Evolutionary conservation across 1,284 basidiomycete species (phyloP).

Genomic region (Marasmius tenuissimus): DNA sequence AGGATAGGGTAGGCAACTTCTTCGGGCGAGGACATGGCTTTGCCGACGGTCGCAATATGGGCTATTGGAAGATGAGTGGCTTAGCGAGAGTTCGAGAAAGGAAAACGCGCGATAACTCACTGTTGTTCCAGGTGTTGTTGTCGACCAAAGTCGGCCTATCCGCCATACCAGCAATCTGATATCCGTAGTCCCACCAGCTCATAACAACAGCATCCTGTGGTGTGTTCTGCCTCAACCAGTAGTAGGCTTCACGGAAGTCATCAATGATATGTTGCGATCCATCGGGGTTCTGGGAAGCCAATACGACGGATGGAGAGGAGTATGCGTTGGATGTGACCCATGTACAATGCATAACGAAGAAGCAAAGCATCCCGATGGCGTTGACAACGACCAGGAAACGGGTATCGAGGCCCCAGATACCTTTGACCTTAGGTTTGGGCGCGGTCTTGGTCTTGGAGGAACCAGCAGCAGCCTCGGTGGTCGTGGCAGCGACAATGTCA

Average conservation of each 20-base stretch:
- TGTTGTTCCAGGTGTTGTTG: conserved; percentile 99
- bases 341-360: conserved; percentile 96
- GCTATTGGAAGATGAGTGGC: conserved; percentile 40
- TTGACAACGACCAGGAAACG: conserved; percentile 79
- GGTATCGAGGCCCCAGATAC: conserved; percentile 86
- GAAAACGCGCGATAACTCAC: conserved; percentile 44
- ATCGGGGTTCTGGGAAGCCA: conserved; percentile 80
- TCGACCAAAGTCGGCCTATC: conserved; percentile 97
- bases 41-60: conserved; percentile 96
- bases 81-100: conserved; percentile 7
- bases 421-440: conserved; percentile 39
- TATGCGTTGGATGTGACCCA: conserved; percentile 96
- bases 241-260: conserved; percentile 99
- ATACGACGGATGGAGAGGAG: conserved; percentile 96
- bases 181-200: conserved; percentile 99
- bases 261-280: conserved; percentile 96
- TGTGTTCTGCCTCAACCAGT: conserved; percentile 98
- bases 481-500: conserved; percentile 46
- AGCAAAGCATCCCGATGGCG: conserved; percentile 77
- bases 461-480: conserved; percentile 31
- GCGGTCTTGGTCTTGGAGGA: conserved; percentile 9
- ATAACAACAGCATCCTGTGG: conserved; percentile 90
- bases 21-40: conserved; percentile 94
- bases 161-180: conserved; percentile 99
- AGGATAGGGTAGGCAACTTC: conserved; percentile 97